A percentile compares a stretch with the other conserved stretches of the same genome.
Evolutionary conservation across 441 rosid genomes (phyloP).

Genomic region (Capsella rubella): DNA sequence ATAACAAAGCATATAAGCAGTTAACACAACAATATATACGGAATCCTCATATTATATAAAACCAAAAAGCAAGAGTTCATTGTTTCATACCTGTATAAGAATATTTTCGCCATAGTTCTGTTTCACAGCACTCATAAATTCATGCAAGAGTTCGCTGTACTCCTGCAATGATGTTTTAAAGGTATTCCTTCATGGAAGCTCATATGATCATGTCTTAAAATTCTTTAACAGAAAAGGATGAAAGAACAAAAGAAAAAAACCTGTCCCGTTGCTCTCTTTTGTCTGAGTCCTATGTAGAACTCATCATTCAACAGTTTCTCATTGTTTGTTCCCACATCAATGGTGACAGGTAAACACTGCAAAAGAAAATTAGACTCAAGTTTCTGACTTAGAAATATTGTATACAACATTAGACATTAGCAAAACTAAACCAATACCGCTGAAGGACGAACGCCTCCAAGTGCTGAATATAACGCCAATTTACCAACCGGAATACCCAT

Average conservation of each 20-base stretch:
- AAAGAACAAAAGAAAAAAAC: conserved; percentile 36
- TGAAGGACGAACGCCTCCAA: conserved; percentile 92
- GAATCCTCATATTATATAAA: neutral
- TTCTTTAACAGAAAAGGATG: neutral
- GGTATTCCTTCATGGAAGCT: neutral
- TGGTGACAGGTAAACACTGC: conserved; percentile 89
- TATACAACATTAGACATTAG: neutral
- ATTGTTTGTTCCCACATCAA: conserved; percentile 95
- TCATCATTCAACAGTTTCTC: conserved; percentile 79
- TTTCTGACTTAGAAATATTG: neutral
- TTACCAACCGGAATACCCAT: conserved; percentile 98
- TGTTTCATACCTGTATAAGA: conserved; percentile 60
- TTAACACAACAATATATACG: neutral
- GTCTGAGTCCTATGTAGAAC: conserved; percentile 84
- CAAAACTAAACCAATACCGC: conserved; percentile 49
- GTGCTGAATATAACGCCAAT: conserved; percentile 83
- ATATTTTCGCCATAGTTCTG: conserved; percentile 86
- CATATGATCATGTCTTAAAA: neutral
- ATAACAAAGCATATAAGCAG: neutral
- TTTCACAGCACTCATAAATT: conserved; percentile 86
- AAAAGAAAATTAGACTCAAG: neutral
- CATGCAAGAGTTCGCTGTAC: conserved; percentile 69
- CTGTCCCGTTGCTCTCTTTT: conserved; percentile 83
- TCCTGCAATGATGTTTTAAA: conserved; percentile 43
- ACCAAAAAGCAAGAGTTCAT: conserved; percentile 3